Percentiles rank a stretch among this genome's conserved stretches.
phyloP scores from a whole-genome alignment of 2,329 filamentous ascomycete genomes.

The Hymenoscyphus infarciens region DNA sequence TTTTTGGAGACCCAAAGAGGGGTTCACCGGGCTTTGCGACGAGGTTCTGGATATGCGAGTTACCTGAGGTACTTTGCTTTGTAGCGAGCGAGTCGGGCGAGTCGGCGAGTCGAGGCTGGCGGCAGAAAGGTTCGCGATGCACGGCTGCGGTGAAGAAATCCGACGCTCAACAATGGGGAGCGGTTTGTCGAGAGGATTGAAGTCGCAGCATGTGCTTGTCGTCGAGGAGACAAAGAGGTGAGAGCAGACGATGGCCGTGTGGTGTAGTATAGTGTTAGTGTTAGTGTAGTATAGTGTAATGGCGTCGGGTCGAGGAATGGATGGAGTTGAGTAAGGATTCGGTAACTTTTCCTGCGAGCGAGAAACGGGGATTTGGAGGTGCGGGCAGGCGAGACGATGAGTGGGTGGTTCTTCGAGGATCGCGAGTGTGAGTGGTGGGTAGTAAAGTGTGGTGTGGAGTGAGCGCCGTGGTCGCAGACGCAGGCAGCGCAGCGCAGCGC shows the following conservation, averaged over 20 bases:
- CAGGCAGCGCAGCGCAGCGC: too few relatives aligned
- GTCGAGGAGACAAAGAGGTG: background rate
- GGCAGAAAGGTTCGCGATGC: background rate
- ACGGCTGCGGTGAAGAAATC: background rate
- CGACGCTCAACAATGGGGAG: background rate
- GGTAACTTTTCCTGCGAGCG: background rate
- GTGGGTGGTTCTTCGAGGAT: background rate
- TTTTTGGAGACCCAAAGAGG: background rate
- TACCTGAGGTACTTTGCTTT: background rate
- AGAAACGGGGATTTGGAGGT: background rate
- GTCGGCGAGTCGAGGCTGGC: constrained; percentile 3
- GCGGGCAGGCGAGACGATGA: background rate
- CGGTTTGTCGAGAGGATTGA: background rate
- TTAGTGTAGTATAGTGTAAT: background rate
- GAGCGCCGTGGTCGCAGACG: constrained; percentile 1
- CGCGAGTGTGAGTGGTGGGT: background rate
- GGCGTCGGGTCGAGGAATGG: background rate
- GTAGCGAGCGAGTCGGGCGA: constrained; percentile 5
- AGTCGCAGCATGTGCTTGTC: background rate
- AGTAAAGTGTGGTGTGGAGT: background rate
- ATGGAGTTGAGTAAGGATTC: constrained; percentile 4
- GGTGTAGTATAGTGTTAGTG: background rate
- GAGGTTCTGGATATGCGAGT: background rate
- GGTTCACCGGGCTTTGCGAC: background rate
- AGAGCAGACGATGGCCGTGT: background rate